Evolutionary conservation across 164 flowering plant genomes (phyloP), one percentile per base, ranked within the genome.

Genomic region (Vitis rotundifolia): DNA sequence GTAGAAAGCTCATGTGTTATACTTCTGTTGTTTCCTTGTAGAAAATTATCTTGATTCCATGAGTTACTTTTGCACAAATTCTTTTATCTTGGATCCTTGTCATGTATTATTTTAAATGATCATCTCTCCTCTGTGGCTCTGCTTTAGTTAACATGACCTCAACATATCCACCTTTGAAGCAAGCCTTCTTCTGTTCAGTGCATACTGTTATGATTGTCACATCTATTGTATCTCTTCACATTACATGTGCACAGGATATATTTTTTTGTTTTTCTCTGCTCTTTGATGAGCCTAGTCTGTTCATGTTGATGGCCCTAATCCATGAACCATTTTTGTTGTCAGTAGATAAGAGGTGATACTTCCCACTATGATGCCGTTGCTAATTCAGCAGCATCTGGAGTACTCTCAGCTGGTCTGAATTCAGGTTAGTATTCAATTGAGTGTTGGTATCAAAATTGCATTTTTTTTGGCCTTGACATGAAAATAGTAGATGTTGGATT

Each of bases 291-390:
- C 59, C 58, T 16, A 13, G 28, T 28, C 8, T 1, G 52, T 11
- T 6, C 47, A n/a, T 47, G 18, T n/a, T 14, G 22, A 16, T 52
- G 47, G 3, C 52, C 29, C 77, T 22, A 55, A 68, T 52, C 13
- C 61, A 8, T 28, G 56, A 59, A 64, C 66, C 50, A 1, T 49
- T 37, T 53, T 67, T 50, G 50, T 56, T 82, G 75, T 75, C 59
- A 12, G 54, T 84, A 94, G 99, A 67, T 95, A 76, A 87, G 97
- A 84, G 99, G 99, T 53, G 99, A 96, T 75, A 93, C 99, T 55
- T 57, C 99, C 52, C 99, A 96, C 76, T 96, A 96, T 79, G 99
- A 96, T 76, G 97, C 97, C 58, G 99, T 96, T 73, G 94, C 89
- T 67, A 96, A 96, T 78, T 89, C 98, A 16, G 97, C 92, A 37